A percentile compares a stretch with the other conserved stretches of the same genome.
phyloP scores from a whole-genome alignment of 1,139 yeast species.

The Debaryomyces subglobosus region DNA sequence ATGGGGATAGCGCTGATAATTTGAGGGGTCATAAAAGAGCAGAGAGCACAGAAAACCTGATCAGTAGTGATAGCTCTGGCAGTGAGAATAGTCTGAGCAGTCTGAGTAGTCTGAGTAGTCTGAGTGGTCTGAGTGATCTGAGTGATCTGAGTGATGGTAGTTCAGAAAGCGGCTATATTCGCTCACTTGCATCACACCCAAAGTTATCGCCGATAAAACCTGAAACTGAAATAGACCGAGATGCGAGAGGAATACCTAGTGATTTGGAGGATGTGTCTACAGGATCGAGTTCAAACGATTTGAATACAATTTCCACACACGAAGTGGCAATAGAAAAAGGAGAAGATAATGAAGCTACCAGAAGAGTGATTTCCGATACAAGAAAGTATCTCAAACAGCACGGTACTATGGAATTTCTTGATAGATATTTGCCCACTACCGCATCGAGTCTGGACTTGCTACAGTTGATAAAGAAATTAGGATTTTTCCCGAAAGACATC shows the following conservation, averaged over 20 bases:
- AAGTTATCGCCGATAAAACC: neutral
- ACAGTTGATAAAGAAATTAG: constrained; percentile 50
- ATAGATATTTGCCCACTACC: constrained; percentile 59
- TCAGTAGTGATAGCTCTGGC: neutral
- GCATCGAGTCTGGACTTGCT: constrained; percentile 58
- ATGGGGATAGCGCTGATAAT: neutral
- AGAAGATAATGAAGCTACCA: constrained; percentile 13
- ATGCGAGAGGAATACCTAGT: neutral
- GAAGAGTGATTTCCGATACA: constrained; percentile 38
- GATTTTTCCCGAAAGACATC: constrained; percentile 48
- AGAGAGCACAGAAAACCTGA: neutral
- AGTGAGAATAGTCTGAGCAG: neutral
- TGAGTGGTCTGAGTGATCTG: neutral
- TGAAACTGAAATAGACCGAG: neutral
- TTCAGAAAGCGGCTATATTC: neutral
- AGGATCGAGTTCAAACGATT: constrained; percentile 3
- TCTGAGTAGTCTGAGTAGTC: neutral
- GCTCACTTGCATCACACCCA: neutral
- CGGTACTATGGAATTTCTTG: constrained; percentile 63
- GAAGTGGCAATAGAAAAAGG: neutral
- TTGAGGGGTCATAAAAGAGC: neutral
- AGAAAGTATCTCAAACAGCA: constrained; percentile 60
- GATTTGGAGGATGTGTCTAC: neutral
- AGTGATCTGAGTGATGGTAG: neutral
- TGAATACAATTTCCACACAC: constrained; percentile 1